These are phyloP conservation scores for Boletus barrowsii DNA, from an alignment of 768 basidiomycete genomes.

Conservation along the genomic window DNA sequence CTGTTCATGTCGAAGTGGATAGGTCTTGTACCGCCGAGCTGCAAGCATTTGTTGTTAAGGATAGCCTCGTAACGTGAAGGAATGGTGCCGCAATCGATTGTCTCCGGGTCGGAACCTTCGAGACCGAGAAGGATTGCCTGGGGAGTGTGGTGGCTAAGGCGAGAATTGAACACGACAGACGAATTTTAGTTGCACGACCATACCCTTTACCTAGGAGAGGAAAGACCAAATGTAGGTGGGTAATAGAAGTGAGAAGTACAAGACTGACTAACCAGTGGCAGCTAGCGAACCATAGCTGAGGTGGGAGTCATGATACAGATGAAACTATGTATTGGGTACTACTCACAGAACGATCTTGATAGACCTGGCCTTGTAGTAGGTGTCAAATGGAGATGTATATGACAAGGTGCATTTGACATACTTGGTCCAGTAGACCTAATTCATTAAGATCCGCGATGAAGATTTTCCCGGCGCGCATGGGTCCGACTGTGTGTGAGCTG, in stretches of 20 bases:
- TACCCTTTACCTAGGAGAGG: conserved; percentile 68
- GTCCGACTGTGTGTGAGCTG: conserved; percentile 67
- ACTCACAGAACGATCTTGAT: conserved; percentile 83
- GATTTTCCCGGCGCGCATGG: conserved; percentile 91
- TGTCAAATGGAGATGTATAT: not conserved
- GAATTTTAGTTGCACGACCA: conserved; percentile 13
- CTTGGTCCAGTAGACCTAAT: conserved; percentile 67
- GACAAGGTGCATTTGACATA: conserved; percentile 21
- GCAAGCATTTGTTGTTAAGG: conserved; percentile 57
- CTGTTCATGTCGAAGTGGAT: conserved; percentile 84
- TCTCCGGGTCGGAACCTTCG: conserved; percentile 91
- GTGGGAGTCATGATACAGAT: not conserved
- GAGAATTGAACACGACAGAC: conserved; percentile 1
- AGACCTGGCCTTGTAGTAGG: conserved; percentile 53
- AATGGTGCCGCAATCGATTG: conserved; percentile 84
- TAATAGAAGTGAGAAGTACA: not conserved
- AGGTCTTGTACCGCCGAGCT: conserved; percentile 69
- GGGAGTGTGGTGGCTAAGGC: conserved; percentile 74
- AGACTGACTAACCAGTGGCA: conserved; percentile 66
- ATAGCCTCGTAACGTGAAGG: conserved; percentile 73
- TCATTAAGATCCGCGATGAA: conserved; percentile 76
- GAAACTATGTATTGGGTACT: not conserved
- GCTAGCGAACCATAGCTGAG: conserved; percentile 86
- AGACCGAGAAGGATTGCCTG: conserved; percentile 83
- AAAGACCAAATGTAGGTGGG: conserved; percentile 5